Base-by-base conservation (phyloP, 495 filamentous ascomycete species). In the Penicillium atrosanguineum region DNA sequence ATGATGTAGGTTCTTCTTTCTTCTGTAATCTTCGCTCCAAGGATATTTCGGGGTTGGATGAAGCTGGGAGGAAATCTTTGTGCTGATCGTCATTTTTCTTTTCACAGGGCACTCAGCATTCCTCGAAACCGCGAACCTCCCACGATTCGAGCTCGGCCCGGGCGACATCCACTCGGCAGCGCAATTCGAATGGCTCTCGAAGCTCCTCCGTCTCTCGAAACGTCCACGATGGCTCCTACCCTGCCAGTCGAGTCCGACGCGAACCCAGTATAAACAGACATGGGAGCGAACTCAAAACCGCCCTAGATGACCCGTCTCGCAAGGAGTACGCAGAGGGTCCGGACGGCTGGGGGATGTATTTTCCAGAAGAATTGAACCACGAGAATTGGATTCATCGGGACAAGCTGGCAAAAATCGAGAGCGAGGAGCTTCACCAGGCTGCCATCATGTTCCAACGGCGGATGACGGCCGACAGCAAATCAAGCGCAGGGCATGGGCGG, bases 381-480 rank as follows among this genome's bases (percentile, higher is more conserved):
- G 81, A 79, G 59, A 80, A 83, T 41, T 97, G 94, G 94, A 97
- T 98, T 52, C 92, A 98, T 67, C 81, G 94, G 20, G 94, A 98
- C 70, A 98, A 97, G 71, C 72, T 98, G 43, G 92, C 90, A 29
- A 81, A 83, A 64, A 98, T 98, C 60, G 94, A 98, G 75, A 96
- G 80, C 62, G 81, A 90, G 69, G 94, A 98, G 68, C 76, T 97
- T 56, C 89, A 95, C 60, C 90, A 89, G 63, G 91, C 91, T 4
- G 91, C 90, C 7, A 84, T 93, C 52, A 72, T 83, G 34, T 74
- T 91, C 21, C 83, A 87, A 11, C 84, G 81, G 36, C 76, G 77
- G 41, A 72, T 70, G 20, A 67, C 72, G 28, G 78, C 83, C 43
- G 80, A 86, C 42, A 89, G 83, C 62, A 82, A 82, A 59, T 80